A percentile compares a stretch with the other conserved stretches of the same genome.
Evolutionary conservation across 139 green algal genomes (phyloP).

Genomic region (Coccomyxa sp.): DNA sequence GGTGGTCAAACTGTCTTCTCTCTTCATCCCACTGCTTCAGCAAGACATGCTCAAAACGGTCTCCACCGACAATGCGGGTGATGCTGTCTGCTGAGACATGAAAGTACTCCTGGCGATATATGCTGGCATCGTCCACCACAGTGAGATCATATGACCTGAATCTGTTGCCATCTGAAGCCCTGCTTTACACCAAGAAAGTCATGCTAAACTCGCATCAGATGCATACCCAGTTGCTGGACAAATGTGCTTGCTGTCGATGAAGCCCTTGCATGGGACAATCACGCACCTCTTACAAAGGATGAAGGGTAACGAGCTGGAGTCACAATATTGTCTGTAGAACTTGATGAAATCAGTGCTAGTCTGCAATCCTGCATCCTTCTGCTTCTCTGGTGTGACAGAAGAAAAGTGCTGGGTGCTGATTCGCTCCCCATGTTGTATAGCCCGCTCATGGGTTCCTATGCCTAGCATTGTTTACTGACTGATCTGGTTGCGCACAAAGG

Average conservation of each 20-base stretch:
- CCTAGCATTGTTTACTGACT: too few species aligned
- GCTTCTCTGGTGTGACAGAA: too few species aligned
- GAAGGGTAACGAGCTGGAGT: too few species aligned
- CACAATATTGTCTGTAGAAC: too few species aligned
- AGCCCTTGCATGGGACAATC: background rate
- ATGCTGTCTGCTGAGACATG: slow-evolving; percentile 70
- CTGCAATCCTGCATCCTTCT: too few species aligned
- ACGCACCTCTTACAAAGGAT: too few species aligned
- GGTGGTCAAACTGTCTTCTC: slow-evolving; percentile 62
- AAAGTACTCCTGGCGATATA: slow-evolving; percentile 59
- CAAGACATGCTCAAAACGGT: slow-evolving; percentile 62
- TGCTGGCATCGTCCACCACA: slow-evolving; percentile 48
- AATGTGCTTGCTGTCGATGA: background rate
- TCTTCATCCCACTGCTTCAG: slow-evolving; percentile 69
- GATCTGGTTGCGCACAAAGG: too few species aligned
- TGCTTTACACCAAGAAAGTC: background rate
- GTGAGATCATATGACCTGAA: slow-evolving; percentile 67
- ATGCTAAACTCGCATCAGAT: background rate
- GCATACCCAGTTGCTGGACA: background rate
- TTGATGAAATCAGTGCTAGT: too few species aligned
- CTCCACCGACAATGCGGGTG: slow-evolving; percentile 55
- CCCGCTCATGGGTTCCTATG: too few species aligned
- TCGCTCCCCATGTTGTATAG: too few species aligned
- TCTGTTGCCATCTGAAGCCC: background rate
- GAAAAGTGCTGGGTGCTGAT: too few species aligned